Percentiles rank a stretch among this genome's conserved stretches.
Evolutionary conservation across 768 basidiomycete genomes (phyloP).

Genomic region (Coprinopsis strossmayeri): DNA sequence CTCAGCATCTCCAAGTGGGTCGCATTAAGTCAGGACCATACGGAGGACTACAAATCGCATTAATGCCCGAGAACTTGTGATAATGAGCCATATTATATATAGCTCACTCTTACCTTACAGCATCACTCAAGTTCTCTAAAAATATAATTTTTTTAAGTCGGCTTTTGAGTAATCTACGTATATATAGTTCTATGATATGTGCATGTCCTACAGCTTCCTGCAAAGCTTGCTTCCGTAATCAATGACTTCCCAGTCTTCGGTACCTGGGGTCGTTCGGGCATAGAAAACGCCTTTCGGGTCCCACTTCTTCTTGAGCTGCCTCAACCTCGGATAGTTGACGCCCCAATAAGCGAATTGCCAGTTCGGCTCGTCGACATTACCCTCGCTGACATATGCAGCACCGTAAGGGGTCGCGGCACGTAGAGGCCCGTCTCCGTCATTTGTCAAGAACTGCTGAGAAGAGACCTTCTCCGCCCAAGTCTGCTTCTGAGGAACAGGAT

Average conservation of each 20-base stretch:
- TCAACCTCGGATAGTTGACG: constrained; percentile 10
- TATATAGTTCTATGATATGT: too few species aligned
- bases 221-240: constrained; percentile 7
- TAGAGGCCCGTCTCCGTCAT: constrained; percentile 6
- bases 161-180: too few species aligned
- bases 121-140: too few species aligned
- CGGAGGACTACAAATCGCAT: too few species aligned
- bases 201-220: not conserved
- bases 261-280: constrained; percentile 10
- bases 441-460: not conserved
- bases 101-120: too few species aligned
- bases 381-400: constrained; percentile 13
- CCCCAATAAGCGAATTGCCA: constrained; percentile 15
- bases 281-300: constrained; percentile 9
- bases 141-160: too few species aligned
- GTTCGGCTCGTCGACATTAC: constrained; percentile 12
- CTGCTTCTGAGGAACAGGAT: not conserved
- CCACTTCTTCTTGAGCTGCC: constrained; percentile 5
- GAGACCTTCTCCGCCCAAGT: not conserved
- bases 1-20: too few species aligned
- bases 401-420: constrained; percentile 12
- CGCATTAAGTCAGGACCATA: too few species aligned
- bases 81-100: too few species aligned
- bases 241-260: constrained; percentile 11
- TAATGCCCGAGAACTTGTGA: too few species aligned